Conservation (phyloP, 306 rosid species). For the Hippophae tibetana region DNA sequence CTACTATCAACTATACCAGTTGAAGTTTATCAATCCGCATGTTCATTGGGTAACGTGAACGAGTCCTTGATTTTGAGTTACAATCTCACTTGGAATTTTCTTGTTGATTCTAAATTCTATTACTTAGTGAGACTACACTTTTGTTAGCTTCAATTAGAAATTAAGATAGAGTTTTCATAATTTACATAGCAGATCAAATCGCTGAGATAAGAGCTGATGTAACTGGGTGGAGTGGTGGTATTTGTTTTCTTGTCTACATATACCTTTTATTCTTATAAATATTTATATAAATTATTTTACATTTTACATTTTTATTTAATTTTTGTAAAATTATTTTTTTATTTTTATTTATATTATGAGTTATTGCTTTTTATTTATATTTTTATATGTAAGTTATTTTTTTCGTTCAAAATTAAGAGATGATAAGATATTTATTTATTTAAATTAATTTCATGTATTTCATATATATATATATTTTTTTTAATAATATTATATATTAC, state of each 20-base stretch:
- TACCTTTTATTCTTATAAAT: too few species aligned
- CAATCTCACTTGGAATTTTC: constrained; percentile 16
- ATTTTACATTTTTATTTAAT: too few species aligned
- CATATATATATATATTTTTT: too few species aligned
- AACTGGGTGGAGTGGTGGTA: not conserved
- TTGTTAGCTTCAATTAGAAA: not conserved
- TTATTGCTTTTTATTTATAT: too few species aligned
- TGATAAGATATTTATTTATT: too few species aligned
- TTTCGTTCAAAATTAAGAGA: too few species aligned
- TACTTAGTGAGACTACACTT: constrained; percentile 31
- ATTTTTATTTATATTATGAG: too few species aligned
- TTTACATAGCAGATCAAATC: constrained; percentile 3
- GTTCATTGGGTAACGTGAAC: not conserved
- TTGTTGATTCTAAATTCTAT: constrained; percentile 8
- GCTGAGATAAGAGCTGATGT: not conserved
- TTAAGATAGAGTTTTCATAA: not conserved
- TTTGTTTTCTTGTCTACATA: constrained; percentile 2
- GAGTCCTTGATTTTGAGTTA: not conserved
- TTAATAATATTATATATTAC: too few species aligned
- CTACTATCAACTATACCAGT: not conserved
- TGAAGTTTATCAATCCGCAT: not conserved
- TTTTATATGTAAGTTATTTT: too few species aligned
- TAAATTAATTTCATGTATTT: too few species aligned
- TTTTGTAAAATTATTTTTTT: too few species aligned
- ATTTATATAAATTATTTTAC: too few species aligned